These are phyloP conservation scores for Mangifera indica DNA, from an alignment of 345 rosid genomes.

Conservation along the genomic window DNA sequence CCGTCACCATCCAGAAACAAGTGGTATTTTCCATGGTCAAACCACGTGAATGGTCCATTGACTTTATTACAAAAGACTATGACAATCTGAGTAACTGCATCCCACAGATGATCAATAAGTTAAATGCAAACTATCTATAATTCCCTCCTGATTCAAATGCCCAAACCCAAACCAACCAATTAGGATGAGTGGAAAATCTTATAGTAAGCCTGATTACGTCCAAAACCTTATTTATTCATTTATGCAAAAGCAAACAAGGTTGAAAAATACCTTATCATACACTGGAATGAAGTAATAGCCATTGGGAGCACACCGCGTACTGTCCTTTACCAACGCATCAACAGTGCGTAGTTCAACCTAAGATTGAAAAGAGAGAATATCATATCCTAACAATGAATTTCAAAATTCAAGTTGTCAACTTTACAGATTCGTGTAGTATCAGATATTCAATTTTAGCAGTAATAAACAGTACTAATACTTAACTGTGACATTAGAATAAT, in stretches of 20 bases:
- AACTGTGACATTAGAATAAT: constrained; percentile 83
- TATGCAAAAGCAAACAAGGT: background rate
- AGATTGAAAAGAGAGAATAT: background rate
- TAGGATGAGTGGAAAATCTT: too few species aligned
- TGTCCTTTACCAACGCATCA: constrained; percentile 91
- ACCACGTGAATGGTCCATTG: too few species aligned
- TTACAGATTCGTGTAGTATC: too few species aligned
- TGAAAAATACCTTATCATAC: constrained; percentile 71
- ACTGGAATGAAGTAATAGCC: constrained; percentile 94
- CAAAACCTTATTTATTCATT: too few species aligned
- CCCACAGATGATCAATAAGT: too few species aligned
- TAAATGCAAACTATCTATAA: too few species aligned
- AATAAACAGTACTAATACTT: constrained; percentile 20
- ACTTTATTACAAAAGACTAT: too few species aligned
- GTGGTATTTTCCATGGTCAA: too few species aligned
- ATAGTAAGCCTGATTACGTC: too few species aligned
- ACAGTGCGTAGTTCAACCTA: constrained; percentile 89
- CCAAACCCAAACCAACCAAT: constrained; percentile 29
- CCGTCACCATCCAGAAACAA: too few species aligned
- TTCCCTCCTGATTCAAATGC: constrained; percentile 71
- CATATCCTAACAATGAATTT: background rate
- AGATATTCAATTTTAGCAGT: background rate
- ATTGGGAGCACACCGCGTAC: constrained; percentile 95
- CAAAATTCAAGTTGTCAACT: too few species aligned
- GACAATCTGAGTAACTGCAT: too few species aligned